These are phyloP conservation scores for Phytophthora melonis DNA, from an alignment of 352 stramenopile species.

Conservation along the genomic window DNA sequence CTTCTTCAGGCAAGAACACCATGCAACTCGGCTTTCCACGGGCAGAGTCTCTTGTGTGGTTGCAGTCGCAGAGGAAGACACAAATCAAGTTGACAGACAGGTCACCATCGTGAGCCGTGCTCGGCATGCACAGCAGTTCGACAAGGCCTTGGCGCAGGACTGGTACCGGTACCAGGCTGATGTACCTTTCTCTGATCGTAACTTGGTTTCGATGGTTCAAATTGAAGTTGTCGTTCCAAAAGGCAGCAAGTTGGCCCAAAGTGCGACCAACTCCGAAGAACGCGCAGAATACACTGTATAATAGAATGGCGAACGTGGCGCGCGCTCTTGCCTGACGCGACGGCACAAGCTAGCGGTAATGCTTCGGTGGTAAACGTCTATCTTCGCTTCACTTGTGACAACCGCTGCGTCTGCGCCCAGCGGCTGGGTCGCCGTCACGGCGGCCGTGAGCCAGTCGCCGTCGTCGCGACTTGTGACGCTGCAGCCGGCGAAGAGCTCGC, in stretches of 20 bases:
- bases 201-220: background rate
- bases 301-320: no score
- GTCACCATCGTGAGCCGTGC: slow-evolving; percentile 8
- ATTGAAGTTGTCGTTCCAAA: no score
- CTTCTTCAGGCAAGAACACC: background rate
- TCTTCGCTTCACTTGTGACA: slow-evolving; percentile 17
- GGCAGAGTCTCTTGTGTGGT: slow-evolving; percentile 20
- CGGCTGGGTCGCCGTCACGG: background rate
- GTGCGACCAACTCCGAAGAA: no score
- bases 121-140: no score
- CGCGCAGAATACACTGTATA: no score
- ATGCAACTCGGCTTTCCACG: slow-evolving; percentile 15
- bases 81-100: slow-evolving; percentile 46
- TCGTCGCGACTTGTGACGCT: slow-evolving; percentile 12
- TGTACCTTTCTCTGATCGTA: slow-evolving; percentile 4
- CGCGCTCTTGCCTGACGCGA: no score
- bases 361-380: slow-evolving; percentile 15
- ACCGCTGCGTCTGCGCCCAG: background rate
- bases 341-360: no score
- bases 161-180: background rate
- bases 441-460: slow-evolving; percentile 3
- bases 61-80: slow-evolving; percentile 24
- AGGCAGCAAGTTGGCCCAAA: no score
- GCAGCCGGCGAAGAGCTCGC: background rate
- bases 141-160: no score